These are phyloP conservation scores for Serendipita vermifera DNA, from an alignment of 768 basidiomycete genomes.

Conservation along the genomic window DNA sequence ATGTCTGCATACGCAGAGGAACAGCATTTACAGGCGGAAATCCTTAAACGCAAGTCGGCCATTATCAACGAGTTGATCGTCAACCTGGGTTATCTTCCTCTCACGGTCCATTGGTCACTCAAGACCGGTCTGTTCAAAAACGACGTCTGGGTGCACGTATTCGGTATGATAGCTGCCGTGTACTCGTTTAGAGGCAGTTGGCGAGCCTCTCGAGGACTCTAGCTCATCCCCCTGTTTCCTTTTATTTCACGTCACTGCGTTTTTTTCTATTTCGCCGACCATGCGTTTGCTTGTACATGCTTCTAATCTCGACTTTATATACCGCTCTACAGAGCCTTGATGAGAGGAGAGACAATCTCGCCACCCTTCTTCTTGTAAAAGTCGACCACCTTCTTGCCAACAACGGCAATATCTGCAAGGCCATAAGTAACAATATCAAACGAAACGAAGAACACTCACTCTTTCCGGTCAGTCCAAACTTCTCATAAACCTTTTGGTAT, in stretches of 20 bases:
- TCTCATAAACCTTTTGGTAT: conserved; percentile 81
- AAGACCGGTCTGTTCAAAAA: conserved; percentile 53
- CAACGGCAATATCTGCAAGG: conserved; percentile 51
- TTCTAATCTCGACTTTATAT: no score
- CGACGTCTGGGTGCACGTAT: conserved; percentile 38
- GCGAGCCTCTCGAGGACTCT: no score
- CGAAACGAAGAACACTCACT: conserved; percentile 33
- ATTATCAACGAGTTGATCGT: conserved; percentile 59
- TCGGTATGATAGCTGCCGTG: conserved; percentile 38
- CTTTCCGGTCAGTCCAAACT: conserved; percentile 69
- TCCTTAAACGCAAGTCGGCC: conserved; percentile 41
- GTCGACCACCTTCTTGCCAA: conserved; percentile 73
- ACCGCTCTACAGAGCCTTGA: conserved; percentile 58
- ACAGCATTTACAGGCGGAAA: background rate
- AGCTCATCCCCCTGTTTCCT: no score
- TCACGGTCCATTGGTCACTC: conserved; percentile 76
- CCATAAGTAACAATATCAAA: background rate
- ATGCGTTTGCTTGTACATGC: no score
- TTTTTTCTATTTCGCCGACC: no score
- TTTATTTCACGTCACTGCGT: no score
- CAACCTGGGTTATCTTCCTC: conserved; percentile 65
- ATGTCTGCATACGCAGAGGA: background rate
- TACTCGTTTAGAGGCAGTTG: conserved; percentile 57
- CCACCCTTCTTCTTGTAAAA: conserved; percentile 77
- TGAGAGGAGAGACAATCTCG: conserved; percentile 57